phyloP scores from a whole-genome alignment of 768 basidiomycete species.

The Serendipita sp. region DNA sequence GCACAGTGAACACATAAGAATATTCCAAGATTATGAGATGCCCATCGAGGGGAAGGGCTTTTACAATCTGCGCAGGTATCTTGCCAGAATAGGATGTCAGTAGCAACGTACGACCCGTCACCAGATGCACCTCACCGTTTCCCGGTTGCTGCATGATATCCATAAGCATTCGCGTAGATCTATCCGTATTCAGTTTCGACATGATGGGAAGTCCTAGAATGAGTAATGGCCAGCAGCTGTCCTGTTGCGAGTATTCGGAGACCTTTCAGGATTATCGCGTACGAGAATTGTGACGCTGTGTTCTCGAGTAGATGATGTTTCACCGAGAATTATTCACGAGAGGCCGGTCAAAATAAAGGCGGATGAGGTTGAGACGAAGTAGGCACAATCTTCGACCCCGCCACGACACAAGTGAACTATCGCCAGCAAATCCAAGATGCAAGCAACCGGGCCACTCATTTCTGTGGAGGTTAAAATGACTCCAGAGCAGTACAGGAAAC shows the following conservation, averaged over 20 bases:
- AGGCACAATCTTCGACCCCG: not conserved
- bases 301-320: not conserved
- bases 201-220: not conserved
- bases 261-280: too few species aligned
- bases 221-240: too few species aligned
- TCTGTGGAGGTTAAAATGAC: constrained; percentile 15
- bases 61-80: constrained; percentile 89
- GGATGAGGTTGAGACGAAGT: not conserved
- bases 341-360: not conserved
- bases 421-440: not conserved
- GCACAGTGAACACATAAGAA: constrained; percentile 83
- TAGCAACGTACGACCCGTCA: not conserved
- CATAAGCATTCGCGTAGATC: constrained; percentile 31
- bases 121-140: constrained; percentile 42
- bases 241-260: too few species aligned
- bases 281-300: not conserved
- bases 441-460: not conserved
- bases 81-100: constrained; percentile 18
- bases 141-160: constrained; percentile 60
- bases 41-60: constrained; percentile 75
- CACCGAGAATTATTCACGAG: not conserved
- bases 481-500: constrained; percentile 69
- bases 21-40: constrained; percentile 73
- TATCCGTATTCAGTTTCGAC: not conserved
- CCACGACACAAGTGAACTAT: not conserved